phyloP scores from a whole-genome alignment of 1,284 basidiomycete species.

The Microbotryum violaceum region DNA sequence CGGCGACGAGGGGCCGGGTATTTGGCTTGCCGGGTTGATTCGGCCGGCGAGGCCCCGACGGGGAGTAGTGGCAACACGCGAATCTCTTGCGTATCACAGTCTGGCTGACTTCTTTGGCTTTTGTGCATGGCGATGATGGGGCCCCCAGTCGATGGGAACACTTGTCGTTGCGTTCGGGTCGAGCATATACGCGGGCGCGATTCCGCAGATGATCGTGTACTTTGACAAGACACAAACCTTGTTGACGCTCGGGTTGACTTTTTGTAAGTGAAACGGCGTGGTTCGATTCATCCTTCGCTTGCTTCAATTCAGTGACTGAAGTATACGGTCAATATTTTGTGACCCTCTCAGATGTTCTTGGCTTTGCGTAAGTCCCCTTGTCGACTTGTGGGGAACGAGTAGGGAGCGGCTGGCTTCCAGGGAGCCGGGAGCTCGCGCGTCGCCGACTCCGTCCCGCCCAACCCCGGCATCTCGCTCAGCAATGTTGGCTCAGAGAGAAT shows the following conservation, averaged over 20 bases:
- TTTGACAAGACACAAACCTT: slow-evolving; percentile 2
- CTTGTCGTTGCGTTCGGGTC: too few species aligned
- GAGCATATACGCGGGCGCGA: slow-evolving; percentile 5
- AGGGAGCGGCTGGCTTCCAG: too few species aligned
- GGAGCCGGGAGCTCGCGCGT: too few species aligned
- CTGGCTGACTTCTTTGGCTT: slow-evolving; percentile 8
- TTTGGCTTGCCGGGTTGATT: slow-evolving; percentile 42
- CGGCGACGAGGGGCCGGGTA: slow-evolving; percentile 14
- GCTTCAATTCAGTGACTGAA: neutral
- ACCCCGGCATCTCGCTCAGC: too few species aligned
- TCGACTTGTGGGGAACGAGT: too few species aligned
- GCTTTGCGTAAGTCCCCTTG: slow-evolving; percentile 13
- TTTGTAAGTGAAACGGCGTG: neutral
- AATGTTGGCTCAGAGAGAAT: too few species aligned
- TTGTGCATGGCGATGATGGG: too few species aligned
- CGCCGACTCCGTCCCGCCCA: too few species aligned
- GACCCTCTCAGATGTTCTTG: slow-evolving; percentile 50
- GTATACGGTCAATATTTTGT: neutral
- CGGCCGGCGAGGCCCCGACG: neutral
- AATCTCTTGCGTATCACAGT: slow-evolving; percentile 5
- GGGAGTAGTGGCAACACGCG: neutral
- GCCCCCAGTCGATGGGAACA: too few species aligned
- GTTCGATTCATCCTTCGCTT: neutral
- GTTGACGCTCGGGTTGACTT: slow-evolving; percentile 2
- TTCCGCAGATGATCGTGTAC: slow-evolving; percentile 8